phyloP scores from a whole-genome alignment of 176 grass and related monocot species.

The Cenchrus americanus region DNA sequence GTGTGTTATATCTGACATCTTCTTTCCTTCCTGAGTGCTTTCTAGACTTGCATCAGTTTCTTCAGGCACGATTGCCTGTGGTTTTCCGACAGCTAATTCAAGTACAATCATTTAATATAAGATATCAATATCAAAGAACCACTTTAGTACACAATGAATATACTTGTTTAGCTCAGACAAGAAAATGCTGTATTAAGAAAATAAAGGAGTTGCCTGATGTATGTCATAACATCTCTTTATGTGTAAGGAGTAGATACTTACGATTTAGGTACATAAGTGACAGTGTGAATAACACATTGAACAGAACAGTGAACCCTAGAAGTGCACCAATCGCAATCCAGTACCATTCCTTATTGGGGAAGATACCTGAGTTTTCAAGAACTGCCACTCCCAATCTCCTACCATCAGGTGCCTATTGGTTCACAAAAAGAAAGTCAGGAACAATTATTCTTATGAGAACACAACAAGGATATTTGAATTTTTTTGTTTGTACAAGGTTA shows the following conservation, averaged over 20 bases:
- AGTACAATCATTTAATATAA: slow-evolving; percentile 26
- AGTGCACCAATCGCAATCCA: slow-evolving; percentile 86
- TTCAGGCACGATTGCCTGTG: slow-evolving; percentile 86
- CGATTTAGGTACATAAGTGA: slow-evolving; percentile 85
- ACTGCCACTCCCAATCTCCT: slow-evolving; percentile 63
- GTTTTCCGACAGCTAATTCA: slow-evolving; percentile 81
- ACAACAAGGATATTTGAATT: neutral
- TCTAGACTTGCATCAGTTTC: slow-evolving; percentile 53
- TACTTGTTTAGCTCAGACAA: slow-evolving; percentile 17
- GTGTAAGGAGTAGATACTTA: slow-evolving; percentile 56
- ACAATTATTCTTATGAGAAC: slow-evolving; percentile 19
- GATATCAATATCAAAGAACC: slow-evolving; percentile 7
- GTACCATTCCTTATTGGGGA: slow-evolving; percentile 72
- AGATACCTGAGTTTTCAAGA: slow-evolving; percentile 68
- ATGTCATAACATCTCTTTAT: slow-evolving; percentile 8
- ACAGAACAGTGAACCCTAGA: slow-evolving; percentile 85
- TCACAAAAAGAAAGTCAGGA: slow-evolving; percentile 32
- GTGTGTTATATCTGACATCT: slow-evolving; percentile 23
- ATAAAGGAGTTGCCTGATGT: slow-evolving; percentile 5
- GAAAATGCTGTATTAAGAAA: slow-evolving; percentile 14
- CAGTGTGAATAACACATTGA: slow-evolving; percentile 88
- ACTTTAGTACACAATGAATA: slow-evolving; percentile 8
- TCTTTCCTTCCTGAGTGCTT: slow-evolving; percentile 25
- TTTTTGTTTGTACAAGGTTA: too few species aligned
- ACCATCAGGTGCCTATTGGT: slow-evolving; percentile 59